Percentiles rank a stretch among this genome's conserved stretches.
phyloP scores from a whole-genome alignment of 1,284 basidiomycete species.

The Sparassis latifolia region DNA sequence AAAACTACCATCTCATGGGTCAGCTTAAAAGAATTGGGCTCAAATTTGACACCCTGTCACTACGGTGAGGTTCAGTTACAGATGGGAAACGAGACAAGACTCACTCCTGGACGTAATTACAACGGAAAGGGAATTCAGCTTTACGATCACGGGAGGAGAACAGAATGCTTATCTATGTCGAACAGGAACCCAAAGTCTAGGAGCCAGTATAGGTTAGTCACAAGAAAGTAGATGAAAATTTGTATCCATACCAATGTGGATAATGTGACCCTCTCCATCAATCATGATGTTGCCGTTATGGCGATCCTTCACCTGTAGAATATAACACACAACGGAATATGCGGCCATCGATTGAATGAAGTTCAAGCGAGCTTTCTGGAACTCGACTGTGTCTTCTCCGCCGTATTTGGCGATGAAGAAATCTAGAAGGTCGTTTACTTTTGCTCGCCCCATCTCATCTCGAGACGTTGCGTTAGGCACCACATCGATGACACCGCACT shows the following conservation, averaged over 20 bases:
- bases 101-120: constrained; percentile 35
- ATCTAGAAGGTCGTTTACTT: constrained; percentile 92
- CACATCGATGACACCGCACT: constrained; percentile 99
- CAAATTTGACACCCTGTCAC: constrained; percentile 88
- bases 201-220: neutral
- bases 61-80: neutral
- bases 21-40: constrained; percentile 96
- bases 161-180: constrained; percentile 83
- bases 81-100: constrained; percentile 2
- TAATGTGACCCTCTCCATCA: constrained; percentile 91
- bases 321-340: constrained; percentile 98
- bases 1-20: constrained; percentile 97
- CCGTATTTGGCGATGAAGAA: constrained; percentile 98
- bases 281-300: constrained; percentile 99
- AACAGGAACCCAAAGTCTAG: constrained; percentile 97
- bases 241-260: constrained; percentile 77
- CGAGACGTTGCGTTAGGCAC: constrained; percentile 97
- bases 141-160: constrained; percentile 3
- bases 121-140: constrained; percentile 17
- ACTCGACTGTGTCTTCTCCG: constrained; percentile 80
- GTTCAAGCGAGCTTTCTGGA: constrained; percentile 91
- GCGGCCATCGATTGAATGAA: constrained; percentile 99
- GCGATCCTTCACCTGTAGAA: constrained; percentile 94
- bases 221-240: neutral
- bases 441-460: constrained; percentile 98